These are phyloP conservation scores for Nicotiana tabacum DNA, from an alignment of 257 asterid species.

Conservation along the genomic window DNA sequence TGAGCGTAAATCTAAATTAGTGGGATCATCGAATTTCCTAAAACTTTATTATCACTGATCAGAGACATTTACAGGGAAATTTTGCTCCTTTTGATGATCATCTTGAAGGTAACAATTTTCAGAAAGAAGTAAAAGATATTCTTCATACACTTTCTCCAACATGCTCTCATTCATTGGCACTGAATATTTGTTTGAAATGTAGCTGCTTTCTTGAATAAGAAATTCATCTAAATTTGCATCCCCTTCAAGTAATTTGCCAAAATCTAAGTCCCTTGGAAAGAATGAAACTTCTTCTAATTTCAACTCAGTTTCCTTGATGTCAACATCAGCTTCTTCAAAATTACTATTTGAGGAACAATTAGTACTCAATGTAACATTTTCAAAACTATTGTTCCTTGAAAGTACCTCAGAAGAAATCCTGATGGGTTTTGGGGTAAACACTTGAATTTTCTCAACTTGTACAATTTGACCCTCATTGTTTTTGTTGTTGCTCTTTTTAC, in stretches of 20 bases:
- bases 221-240: not conserved
- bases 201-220: not conserved
- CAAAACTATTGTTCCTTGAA: slow-evolving; percentile 34
- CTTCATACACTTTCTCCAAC: slow-evolving; percentile 51
- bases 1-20: no score
- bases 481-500: not conserved
- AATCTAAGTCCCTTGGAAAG: not conserved
- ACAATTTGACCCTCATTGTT: not conserved
- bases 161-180: slow-evolving; percentile 16
- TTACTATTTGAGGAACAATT: slow-evolving; percentile 10
- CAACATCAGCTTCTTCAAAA: slow-evolving; percentile 12
- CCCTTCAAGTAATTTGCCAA: slow-evolving; percentile 1
- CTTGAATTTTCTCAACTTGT: slow-evolving; percentile 17
- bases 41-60: no score
- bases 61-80: not conserved
- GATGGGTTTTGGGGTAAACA: slow-evolving; percentile 43
- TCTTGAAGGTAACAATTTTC: not conserved
- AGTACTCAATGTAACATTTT: slow-evolving; percentile 30
- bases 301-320: not conserved
- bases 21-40: no score
- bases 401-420: slow-evolving; percentile 28
- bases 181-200: not conserved
- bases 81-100: no score
- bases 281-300: not conserved
- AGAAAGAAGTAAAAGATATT: slow-evolving; percentile 49